Evolutionary conservation across 805 yeast genomes (phyloP).

Genomic region (Yamadazyma endophytica): DNA sequence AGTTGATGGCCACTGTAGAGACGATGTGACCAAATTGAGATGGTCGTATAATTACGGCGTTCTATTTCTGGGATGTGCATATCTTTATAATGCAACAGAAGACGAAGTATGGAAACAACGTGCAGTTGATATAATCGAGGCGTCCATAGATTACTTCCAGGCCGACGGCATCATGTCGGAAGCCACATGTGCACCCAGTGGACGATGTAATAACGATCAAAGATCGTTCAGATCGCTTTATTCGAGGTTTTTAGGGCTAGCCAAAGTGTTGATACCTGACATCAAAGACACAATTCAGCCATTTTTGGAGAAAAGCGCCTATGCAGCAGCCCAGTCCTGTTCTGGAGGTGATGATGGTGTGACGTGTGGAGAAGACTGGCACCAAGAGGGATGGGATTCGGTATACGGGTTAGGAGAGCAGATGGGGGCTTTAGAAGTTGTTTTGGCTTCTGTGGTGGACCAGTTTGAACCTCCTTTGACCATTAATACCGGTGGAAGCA

Average conservation of each 20-base stretch:
- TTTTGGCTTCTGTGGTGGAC: constrained; percentile 30
- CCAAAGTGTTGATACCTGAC: constrained; percentile 50
- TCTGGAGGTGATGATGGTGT: constrained; percentile 79
- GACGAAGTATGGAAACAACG: constrained; percentile 38
- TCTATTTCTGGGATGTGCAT: constrained; percentile 63
- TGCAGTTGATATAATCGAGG: constrained; percentile 28
- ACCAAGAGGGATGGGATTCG: constrained; percentile 55
- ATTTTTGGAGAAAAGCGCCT: constrained; percentile 45
- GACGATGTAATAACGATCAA: constrained; percentile 66
- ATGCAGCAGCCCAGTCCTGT: constrained; percentile 73
- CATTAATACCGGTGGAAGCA: constrained; percentile 28
- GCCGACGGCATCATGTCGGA: constrained; percentile 51
- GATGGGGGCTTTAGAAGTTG: constrained; percentile 65
- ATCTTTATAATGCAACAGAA: constrained; percentile 56
- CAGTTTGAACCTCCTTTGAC: constrained; percentile 25
- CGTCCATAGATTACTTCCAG: constrained; percentile 38
- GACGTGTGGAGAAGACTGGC: constrained; percentile 80
- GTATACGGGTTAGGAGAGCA: constrained; percentile 79
- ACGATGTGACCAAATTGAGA: constrained; percentile 38
- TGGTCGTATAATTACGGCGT: constrained; percentile 73
- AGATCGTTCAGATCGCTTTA: constrained; percentile 68
- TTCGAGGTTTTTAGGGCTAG: constrained; percentile 55
- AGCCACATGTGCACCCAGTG: constrained; percentile 49
- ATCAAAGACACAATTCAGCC: constrained; percentile 38
- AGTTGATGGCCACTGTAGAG: constrained; percentile 39